A percentile compares a stretch with the other conserved stretches of the same genome.
phyloP scores from a whole-genome alignment of 345 rosid genomes.

The Salix brachista region DNA sequence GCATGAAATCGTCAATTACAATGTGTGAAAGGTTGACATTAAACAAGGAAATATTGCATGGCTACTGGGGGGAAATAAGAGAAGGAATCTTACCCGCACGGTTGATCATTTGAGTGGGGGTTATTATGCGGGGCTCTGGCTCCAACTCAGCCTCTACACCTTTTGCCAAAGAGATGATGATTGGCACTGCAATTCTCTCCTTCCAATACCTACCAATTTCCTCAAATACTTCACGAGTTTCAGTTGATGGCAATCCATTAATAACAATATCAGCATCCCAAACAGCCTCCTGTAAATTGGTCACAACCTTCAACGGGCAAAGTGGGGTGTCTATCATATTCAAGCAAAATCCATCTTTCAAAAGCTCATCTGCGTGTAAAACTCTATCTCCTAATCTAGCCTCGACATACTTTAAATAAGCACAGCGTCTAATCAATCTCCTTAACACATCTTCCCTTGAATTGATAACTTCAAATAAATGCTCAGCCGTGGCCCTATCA shows the following conservation, averaged over 20 bases:
- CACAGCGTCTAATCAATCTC: slow-evolving; percentile 88
- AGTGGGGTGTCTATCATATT: slow-evolving; percentile 95
- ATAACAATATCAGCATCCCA: slow-evolving; percentile 98
- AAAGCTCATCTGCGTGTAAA: slow-evolving; percentile 75
- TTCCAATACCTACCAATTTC: slow-evolving; percentile 87
- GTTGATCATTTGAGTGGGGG: slow-evolving; percentile 90
- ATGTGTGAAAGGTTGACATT: background rate
- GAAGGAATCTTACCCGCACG: slow-evolving; percentile 64
- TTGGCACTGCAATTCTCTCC: slow-evolving; percentile 70
- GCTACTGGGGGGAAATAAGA: background rate
- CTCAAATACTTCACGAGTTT: slow-evolving; percentile 73
- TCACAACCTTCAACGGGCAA: slow-evolving; percentile 90
- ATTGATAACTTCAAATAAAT: slow-evolving; percentile 92
- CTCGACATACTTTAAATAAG: slow-evolving; percentile 91
- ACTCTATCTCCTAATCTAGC: slow-evolving; percentile 91
- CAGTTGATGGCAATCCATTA: slow-evolving; percentile 94
- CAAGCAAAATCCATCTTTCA: slow-evolving; percentile 94
- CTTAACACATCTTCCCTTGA: slow-evolving; percentile 88
- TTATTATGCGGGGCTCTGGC: slow-evolving; percentile 76
- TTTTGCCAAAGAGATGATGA: slow-evolving; percentile 83
- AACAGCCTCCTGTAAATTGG: slow-evolving; percentile 92
- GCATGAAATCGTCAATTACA: background rate
- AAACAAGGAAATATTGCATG: background rate
- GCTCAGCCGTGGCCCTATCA: slow-evolving; percentile 74
- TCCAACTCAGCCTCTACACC: slow-evolving; percentile 84